Conservation (phyloP, 805 yeast genomes). For the Ogataea allantospora region DNA sequence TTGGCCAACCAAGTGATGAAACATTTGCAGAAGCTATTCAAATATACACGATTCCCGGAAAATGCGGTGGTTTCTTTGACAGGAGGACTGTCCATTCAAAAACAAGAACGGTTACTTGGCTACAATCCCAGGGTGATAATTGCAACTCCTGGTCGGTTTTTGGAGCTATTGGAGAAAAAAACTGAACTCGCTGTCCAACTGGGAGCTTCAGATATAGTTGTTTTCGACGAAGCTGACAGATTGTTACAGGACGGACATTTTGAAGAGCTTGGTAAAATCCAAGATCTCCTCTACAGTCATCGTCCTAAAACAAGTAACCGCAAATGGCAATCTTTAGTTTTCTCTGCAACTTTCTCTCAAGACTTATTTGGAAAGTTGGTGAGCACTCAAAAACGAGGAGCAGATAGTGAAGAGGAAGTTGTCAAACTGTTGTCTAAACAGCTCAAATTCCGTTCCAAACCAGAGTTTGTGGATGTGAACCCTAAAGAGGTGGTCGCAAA, state of each 20-base stretch:
- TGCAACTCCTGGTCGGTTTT: constrained; percentile 93
- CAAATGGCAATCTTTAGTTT: constrained; percentile 83
- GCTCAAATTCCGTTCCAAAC: constrained; percentile 65
- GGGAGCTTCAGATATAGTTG: constrained; percentile 50
- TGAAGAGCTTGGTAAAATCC: constrained; percentile 81
- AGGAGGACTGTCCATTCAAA: constrained; percentile 93
- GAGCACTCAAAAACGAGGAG: constrained; percentile 36
- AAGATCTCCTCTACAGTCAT: constrained; percentile 57
- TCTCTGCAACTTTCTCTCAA: constrained; percentile 88
- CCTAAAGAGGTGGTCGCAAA: constrained; percentile 79
- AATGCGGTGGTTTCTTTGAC: constrained; percentile 72
- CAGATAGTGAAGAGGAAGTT: constrained; percentile 52
- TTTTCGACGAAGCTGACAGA: constrained; percentile 95
- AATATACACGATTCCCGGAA: constrained; percentile 42
- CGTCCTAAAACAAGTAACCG: constrained; percentile 42
- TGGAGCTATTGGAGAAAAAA: constrained; percentile 72
- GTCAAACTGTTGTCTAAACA: constrained; percentile 64
- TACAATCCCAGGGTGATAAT: constrained; percentile 79
- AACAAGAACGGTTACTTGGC: constrained; percentile 77
- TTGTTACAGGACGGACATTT: constrained; percentile 94
- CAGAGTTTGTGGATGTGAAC: constrained; percentile 77
- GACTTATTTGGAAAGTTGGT: constrained; percentile 77
- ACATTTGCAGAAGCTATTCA: constrained; percentile 62
- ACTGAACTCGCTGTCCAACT: constrained; percentile 42
- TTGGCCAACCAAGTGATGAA: constrained; percentile 89